These are phyloP conservation scores for Curvularia sp. DNA, from an alignment of 2,329 filamentous ascomycete species.

Conservation along the genomic window DNA sequence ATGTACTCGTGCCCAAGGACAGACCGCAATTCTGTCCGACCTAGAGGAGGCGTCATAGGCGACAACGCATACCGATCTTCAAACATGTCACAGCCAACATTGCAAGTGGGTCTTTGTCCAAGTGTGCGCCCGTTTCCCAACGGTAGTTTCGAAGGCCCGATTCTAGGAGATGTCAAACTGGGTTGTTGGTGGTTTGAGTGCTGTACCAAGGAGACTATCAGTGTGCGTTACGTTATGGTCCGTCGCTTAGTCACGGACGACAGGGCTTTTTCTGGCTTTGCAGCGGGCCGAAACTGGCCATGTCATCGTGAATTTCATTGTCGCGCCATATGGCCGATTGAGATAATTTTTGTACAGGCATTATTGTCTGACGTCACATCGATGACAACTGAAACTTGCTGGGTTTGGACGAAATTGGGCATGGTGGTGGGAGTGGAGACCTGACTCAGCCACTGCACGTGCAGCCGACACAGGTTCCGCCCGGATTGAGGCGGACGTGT, in stretches of 20 bases:
- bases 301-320: slow-evolving; percentile 5
- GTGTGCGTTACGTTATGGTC: background rate
- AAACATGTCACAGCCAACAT: background rate
- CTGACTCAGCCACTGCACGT: slow-evolving; percentile 18
- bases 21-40: slow-evolving; percentile 5
- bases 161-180: background rate
- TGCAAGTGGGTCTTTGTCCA: background rate
- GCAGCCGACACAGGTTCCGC: slow-evolving; percentile 12
- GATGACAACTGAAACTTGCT: slow-evolving; percentile 24
- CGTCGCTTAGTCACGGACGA: background rate
- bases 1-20: background rate
- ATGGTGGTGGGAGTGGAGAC: slow-evolving; percentile 8
- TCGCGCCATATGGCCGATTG: background rate
- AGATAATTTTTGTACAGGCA: slow-evolving; percentile 14
- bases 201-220: background rate
- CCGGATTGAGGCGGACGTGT: slow-evolving; percentile 2
- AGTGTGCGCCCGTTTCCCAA: background rate
- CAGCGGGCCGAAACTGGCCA: background rate
- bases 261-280: background rate
- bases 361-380: slow-evolving; percentile 25
- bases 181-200: background rate
- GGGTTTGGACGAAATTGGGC: slow-evolving; percentile 14
- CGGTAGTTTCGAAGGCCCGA: slow-evolving; percentile 3
- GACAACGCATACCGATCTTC: slow-evolving; percentile 6
- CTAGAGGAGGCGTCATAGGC: slow-evolving; percentile 1